Percentiles rank a stretch among this genome's conserved stretches.
phyloP scores from a whole-genome alignment of 257 asterid genomes.

The Orobanche coerulescens region DNA sequence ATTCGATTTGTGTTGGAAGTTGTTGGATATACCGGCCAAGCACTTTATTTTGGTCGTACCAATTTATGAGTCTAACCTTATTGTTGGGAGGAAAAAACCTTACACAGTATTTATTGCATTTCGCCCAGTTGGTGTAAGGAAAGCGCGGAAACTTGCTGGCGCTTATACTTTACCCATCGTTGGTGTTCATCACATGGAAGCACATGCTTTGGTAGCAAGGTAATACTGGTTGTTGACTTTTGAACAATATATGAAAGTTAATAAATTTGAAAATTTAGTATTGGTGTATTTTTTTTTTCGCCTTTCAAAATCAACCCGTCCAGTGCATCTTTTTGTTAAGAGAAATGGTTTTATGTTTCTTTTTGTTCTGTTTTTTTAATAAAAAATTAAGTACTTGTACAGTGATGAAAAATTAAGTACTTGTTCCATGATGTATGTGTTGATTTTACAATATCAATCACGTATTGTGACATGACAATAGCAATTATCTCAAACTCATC shows the following conservation, averaged over 20 bases:
- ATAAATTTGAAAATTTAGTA: no score
- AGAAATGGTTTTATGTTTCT: no score
- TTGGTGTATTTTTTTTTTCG: no score
- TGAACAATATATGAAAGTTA: no score
- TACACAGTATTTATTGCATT: conserved; percentile 15
- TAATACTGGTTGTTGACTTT: conserved; percentile 17
- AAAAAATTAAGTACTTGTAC: no score
- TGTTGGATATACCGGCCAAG: background rate
- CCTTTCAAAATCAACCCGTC: no score
- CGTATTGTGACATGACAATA: no score
- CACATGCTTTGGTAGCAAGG: conserved; percentile 97
- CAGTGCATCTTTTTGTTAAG: no score
- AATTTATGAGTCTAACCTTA: background rate
- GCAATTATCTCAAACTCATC: no score
- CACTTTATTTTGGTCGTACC: background rate
- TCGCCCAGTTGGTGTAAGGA: conserved; percentile 78
- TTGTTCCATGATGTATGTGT: no score
- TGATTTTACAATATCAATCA: no score
- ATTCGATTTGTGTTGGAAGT: background rate
- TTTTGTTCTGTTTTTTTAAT: no score
- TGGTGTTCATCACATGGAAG: conserved; percentile 98
- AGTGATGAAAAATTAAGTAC: background rate
- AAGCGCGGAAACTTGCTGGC: conserved; percentile 92
- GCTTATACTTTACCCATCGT: conserved; percentile 61
- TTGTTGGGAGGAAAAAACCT: conserved; percentile 4